phyloP scores from a whole-genome alignment of 2,329 filamentous ascomycete genomes.

The Pseudopithomyces maydicus region DNA sequence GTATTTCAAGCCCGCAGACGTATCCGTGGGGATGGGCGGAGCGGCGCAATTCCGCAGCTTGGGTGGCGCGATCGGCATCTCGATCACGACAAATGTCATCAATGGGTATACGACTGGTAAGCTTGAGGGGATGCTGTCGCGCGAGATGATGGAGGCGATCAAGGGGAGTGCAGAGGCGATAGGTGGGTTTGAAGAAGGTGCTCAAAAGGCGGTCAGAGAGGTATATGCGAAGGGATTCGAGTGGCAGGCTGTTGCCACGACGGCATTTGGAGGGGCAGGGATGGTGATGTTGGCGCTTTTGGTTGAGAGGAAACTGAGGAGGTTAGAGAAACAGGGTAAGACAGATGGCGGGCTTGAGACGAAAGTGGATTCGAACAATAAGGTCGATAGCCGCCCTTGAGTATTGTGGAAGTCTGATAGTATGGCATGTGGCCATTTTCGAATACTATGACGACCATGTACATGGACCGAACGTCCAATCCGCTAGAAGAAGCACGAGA shows the following conservation, averaged over 20 bases:
- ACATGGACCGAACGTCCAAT: too few relatives aligned
- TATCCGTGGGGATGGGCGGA: conserved; percentile 5
- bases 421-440: too few relatives aligned
- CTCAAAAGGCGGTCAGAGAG: background rate
- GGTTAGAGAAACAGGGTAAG: background rate
- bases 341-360: background rate
- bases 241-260: conserved; percentile 3
- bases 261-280: background rate
- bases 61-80: background rate
- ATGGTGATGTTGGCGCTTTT: background rate
- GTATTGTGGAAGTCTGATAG: too few relatives aligned
- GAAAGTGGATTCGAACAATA: too few relatives aligned
- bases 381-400: too few relatives aligned
- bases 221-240: background rate
- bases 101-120: background rate
- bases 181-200: background rate
- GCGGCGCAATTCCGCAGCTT: conserved; percentile 1
- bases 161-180: background rate
- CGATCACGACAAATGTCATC: background rate
- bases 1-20: background rate
- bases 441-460: too few relatives aligned
- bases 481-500: too few relatives aligned
- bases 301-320: background rate
- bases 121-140: background rate
- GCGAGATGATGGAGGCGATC: background rate